Conservation (phyloP, 2,329 filamentous ascomycete species). For the Trichophyton rubrum region DNA sequence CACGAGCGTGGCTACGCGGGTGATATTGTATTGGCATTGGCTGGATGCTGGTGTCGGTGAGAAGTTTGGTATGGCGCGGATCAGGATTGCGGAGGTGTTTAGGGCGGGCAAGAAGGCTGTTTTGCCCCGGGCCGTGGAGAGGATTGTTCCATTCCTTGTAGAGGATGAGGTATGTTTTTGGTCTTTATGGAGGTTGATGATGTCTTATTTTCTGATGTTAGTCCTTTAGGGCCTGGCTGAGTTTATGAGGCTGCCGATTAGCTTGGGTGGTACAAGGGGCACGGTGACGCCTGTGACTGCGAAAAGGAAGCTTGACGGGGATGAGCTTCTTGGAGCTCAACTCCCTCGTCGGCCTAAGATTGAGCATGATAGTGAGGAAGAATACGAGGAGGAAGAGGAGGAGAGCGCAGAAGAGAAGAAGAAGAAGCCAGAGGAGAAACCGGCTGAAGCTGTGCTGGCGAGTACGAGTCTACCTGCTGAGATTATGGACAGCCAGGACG, state of each 20-base stretch:
- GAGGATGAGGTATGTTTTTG: conserved; percentile 19
- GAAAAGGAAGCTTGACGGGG: conserved; percentile 1
- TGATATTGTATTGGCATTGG: conserved; percentile 73
- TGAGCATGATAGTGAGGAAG: not conserved
- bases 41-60: conserved; percentile 31
- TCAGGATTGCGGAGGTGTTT: conserved; percentile 51
- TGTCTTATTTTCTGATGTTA: not conserved
- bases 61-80: conserved; percentile 33
- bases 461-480: not conserved
- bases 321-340: not conserved
- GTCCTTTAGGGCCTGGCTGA: not conserved
- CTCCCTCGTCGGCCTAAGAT: not conserved
- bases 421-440: not conserved
- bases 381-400: not conserved
- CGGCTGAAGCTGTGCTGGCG: not conserved
- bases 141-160: conserved; percentile 31
- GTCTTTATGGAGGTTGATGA: not conserved
- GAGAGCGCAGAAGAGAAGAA: not conserved
- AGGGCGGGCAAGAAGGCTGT: conserved; percentile 47
- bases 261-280: not conserved
- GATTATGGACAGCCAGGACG: conserved; percentile 9
- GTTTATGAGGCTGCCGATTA: not conserved
- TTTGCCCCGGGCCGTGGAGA: conserved; percentile 18
- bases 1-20: conserved; percentile 55
- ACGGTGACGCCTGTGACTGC: not conserved